phyloP scores from a whole-genome alignment of 306 rosid genomes.

The Morella rubra region DNA sequence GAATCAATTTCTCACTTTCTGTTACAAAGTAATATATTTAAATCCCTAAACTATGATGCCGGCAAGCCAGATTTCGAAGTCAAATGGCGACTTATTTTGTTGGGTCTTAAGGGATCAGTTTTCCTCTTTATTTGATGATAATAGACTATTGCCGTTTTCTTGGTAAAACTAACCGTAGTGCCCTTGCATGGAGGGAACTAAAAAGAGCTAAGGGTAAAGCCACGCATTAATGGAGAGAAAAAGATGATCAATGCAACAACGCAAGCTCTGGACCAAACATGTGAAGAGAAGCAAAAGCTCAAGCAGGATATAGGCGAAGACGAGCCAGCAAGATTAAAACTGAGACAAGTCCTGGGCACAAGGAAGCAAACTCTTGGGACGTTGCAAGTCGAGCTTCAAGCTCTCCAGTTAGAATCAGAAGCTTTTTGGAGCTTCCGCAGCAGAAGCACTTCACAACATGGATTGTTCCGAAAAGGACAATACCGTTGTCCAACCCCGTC shows the following conservation, averaged over 20 bases:
- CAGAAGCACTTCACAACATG: constrained; percentile 36
- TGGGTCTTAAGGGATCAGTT: too few relatives aligned
- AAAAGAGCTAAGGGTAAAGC: constrained; percentile 27
- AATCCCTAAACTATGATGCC: too few relatives aligned
- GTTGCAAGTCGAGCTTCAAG: constrained; percentile 40
- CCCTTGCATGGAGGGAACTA: constrained; percentile 28
- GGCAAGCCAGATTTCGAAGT: too few relatives aligned
- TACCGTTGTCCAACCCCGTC: constrained; percentile 34
- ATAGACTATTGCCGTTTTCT: too few relatives aligned
- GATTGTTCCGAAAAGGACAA: constrained; percentile 28
- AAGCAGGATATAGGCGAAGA: constrained; percentile 29
- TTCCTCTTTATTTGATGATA: too few relatives aligned
- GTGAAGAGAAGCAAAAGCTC: constrained; percentile 32
- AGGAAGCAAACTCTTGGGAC: constrained; percentile 40
- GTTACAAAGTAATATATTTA: too few relatives aligned
- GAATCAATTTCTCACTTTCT: too few relatives aligned
- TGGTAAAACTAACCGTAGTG: too few relatives aligned
- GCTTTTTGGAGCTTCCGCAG: constrained; percentile 40
- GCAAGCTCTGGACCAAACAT: constrained; percentile 31
- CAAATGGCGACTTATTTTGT: too few relatives aligned
- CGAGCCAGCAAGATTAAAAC: constrained; percentile 19
- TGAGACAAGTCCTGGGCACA: constrained; percentile 30
- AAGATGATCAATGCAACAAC: constrained; percentile 33
- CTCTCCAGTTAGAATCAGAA: constrained; percentile 43
- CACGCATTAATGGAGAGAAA: too few relatives aligned